phyloP scores from a whole-genome alignment of 371 early-diverging fungal genomes.

The Sporodiniella umbellata region DNA sequence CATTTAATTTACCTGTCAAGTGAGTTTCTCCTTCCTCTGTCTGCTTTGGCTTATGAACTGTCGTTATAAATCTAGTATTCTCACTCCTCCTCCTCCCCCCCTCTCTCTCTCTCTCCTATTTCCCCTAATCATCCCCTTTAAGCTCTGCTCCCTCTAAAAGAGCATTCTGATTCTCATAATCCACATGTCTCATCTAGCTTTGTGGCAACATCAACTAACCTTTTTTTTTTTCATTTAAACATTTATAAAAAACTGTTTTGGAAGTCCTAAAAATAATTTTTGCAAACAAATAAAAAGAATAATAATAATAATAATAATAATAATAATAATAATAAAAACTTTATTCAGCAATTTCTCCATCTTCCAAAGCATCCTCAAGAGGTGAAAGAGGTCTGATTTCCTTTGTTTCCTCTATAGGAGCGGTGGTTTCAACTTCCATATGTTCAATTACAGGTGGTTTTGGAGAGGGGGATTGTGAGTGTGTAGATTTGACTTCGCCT shows the following conservation, averaged over 20 bases:
- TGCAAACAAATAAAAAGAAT: background rate
- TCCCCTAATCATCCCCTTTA: background rate
- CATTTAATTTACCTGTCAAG: too few relatives aligned
- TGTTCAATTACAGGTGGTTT: background rate
- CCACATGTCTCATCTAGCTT: background rate
- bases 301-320: background rate
- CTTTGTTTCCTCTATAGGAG: constrained; percentile 6
- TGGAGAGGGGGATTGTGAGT: constrained; percentile 23
- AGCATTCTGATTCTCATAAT: background rate
- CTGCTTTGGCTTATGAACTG: too few relatives aligned
- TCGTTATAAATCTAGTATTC: background rate
- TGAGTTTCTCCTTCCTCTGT: too few relatives aligned
- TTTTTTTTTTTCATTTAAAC: too few relatives aligned
- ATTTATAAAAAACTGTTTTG: too few relatives aligned
- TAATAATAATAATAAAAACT: background rate
- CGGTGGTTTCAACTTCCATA: background rate
- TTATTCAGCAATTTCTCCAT: constrained; percentile 18
- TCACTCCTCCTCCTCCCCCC: background rate
- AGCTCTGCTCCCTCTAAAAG: too few relatives aligned
- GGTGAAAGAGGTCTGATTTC: constrained; percentile 2
- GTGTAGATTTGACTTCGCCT: constrained; percentile 36
- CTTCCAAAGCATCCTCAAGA: constrained; percentile 32
- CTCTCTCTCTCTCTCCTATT: background rate
- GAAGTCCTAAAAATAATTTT: too few relatives aligned
- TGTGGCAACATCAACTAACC: background rate